phyloP scores from a whole-genome alignment of 805 yeast genomes.

The Diddensiella transvaalensis region DNA sequence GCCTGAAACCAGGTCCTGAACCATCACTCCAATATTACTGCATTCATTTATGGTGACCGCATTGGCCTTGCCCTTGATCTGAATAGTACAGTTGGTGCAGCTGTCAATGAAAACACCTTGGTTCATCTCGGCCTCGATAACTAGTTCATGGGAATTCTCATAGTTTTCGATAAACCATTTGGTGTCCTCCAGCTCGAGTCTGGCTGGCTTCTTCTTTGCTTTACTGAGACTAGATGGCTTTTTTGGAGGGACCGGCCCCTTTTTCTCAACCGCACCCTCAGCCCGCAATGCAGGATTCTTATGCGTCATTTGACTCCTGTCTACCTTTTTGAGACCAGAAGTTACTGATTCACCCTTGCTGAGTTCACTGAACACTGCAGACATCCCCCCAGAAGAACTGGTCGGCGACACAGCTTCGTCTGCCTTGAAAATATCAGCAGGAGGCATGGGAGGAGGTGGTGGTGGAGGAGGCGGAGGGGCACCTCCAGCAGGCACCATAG shows the following conservation, averaged over 20 bases:
- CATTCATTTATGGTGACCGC: conserved; percentile 79
- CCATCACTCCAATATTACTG: conserved; percentile 66
- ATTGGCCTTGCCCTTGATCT: conserved; percentile 86
- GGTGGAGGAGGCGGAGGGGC: conserved; percentile 67
- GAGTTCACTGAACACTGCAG: conserved; percentile 88
- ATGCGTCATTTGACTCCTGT: conserved; percentile 89
- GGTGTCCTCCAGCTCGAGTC: conserved; percentile 74
- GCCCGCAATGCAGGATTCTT: conserved; percentile 80
- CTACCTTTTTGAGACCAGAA: conserved; percentile 84
- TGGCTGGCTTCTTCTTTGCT: conserved; percentile 46
- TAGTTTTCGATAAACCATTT: conserved; percentile 87
- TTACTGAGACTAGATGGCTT: conserved; percentile 63
- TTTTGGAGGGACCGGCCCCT: conserved; percentile 73
- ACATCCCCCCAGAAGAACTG: conserved; percentile 42
- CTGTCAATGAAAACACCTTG: conserved; percentile 89
- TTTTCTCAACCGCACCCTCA: conserved; percentile 36
- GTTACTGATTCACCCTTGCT: conserved; percentile 84
- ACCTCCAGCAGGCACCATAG: conserved; percentile 37
- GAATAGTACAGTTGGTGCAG: conserved; percentile 69
- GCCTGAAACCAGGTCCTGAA: conserved; percentile 83
- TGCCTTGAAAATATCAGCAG: conserved; percentile 57
- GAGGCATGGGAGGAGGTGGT: conserved; percentile 88
- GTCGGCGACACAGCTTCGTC: conserved; percentile 27
- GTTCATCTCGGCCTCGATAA: conserved; percentile 76
- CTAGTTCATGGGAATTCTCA: conserved; percentile 57